Conservation (phyloP, 2,329 filamentous ascomycete species). For the Pestalotiopsis sp. region DNA sequence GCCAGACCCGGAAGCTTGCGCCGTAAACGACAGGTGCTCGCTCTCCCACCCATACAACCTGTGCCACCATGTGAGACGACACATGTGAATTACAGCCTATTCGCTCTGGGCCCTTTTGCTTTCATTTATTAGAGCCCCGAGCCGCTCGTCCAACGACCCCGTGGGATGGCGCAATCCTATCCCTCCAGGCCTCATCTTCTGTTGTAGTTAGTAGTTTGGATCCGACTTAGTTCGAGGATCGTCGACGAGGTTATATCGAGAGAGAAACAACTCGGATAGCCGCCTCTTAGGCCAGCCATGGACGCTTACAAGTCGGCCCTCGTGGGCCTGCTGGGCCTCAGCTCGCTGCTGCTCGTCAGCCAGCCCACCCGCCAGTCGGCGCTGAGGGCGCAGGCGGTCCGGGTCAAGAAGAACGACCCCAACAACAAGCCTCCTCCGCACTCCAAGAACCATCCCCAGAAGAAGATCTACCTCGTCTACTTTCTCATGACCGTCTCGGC, state of each 20-base stretch:
- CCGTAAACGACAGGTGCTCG: slow-evolving; percentile 31
- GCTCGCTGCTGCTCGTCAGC: slow-evolving; percentile 24
- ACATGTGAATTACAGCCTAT: slow-evolving; percentile 7
- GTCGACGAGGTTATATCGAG: background rate
- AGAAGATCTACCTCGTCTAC: slow-evolving; percentile 45
- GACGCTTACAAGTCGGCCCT: slow-evolving; percentile 28
- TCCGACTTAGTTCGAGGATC: background rate
- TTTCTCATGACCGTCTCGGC: slow-evolving; percentile 45
- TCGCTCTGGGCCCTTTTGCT: background rate
- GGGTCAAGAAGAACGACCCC: slow-evolving; percentile 17
- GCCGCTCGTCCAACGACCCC: slow-evolving; percentile 8
- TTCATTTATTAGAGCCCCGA: slow-evolving; percentile 2
- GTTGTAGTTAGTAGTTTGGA: background rate
- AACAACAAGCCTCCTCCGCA: slow-evolving; percentile 19
- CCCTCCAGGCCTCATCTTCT: background rate
- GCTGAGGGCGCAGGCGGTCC: slow-evolving; percentile 17
- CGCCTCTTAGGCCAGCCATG: slow-evolving; percentile 6
- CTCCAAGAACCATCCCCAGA: slow-evolving; percentile 38
- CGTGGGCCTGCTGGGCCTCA: slow-evolving; percentile 24
- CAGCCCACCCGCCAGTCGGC: slow-evolving; percentile 29
- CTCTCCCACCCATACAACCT: slow-evolving; percentile 22
- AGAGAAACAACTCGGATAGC: background rate
- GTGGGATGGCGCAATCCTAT: slow-evolving; percentile 15
- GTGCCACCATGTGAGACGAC: slow-evolving; percentile 5
- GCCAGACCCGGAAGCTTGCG: slow-evolving; percentile 27